Percentiles rank a stretch among this genome's conserved stretches.
phyloP scores from a whole-genome alignment of 768 basidiomycete species.

The Suillus cothurnatus region DNA sequence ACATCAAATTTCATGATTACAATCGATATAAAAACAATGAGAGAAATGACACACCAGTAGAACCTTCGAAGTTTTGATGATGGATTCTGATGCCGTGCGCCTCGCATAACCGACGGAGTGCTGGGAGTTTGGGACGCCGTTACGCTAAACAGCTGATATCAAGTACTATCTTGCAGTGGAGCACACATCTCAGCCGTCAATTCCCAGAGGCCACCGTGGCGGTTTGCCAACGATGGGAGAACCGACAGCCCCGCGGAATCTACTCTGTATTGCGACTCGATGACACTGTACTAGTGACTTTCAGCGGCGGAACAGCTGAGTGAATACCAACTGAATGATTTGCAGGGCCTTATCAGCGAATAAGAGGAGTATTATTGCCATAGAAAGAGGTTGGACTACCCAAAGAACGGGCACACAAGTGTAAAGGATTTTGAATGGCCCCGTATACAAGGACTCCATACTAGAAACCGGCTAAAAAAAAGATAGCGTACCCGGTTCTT shows the following conservation, averaged over 20 bases:
- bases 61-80: not conserved
- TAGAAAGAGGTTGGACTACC: not conserved
- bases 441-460: not conserved
- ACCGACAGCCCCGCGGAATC: not conserved
- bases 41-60: slow-evolving; percentile 1
- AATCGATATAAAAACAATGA: not conserved
- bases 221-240: not conserved
- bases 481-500: not conserved
- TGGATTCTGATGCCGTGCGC: not conserved
- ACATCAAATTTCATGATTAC: not conserved
- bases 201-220: not conserved
- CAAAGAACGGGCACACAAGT: not conserved
- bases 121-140: too few species aligned
- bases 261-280: not conserved
- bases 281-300: not conserved
- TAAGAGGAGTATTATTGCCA: not conserved
- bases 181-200: not conserved
- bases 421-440: not conserved
- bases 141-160: not conserved
- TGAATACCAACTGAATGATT: not conserved
- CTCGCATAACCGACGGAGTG: not conserved
- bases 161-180: not conserved
- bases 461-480: not conserved
- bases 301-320: not conserved
- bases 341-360: not conserved